Evolutionary conservation across 192 early-diverging fungal species (phyloP).

Genomic region (Irineochytrium annulatum): DNA sequence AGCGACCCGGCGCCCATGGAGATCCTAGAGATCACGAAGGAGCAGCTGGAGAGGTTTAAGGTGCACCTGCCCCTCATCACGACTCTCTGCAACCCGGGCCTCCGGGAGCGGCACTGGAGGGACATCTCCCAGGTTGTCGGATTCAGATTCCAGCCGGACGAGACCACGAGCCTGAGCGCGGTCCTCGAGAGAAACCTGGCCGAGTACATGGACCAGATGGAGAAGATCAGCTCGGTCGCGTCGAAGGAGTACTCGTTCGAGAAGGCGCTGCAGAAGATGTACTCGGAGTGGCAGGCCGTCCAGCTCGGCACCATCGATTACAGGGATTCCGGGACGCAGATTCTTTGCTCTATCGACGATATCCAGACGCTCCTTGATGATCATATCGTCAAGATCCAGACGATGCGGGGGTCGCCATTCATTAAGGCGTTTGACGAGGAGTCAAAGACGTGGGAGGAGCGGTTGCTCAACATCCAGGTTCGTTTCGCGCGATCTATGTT

Average conservation of each 20-base stretch:
- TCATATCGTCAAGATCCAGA: slow-evolving; percentile 63
- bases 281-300: slow-evolving; percentile 54
- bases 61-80: slow-evolving; percentile 52
- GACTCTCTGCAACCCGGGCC: slow-evolving; percentile 57
- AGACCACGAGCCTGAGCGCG: slow-evolving; percentile 45
- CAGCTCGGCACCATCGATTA: slow-evolving; percentile 53
- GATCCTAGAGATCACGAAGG: slow-evolving; percentile 56
- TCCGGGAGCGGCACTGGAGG: slow-evolving; percentile 55
- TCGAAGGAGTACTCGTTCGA: slow-evolving; percentile 64
- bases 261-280: slow-evolving; percentile 63
- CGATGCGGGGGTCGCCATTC: slow-evolving; percentile 58
- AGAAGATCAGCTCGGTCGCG: slow-evolving; percentile 48
- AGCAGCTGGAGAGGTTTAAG: slow-evolving; percentile 59
- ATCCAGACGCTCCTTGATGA: slow-evolving; percentile 61
- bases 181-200: slow-evolving; percentile 53
- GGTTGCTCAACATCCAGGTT: slow-evolving; percentile 50
- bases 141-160: slow-evolving; percentile 59
- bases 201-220: slow-evolving; percentile 50
- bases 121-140: slow-evolving; percentile 59
- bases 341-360: slow-evolving; percentile 47
- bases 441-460: slow-evolving; percentile 46
- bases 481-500: too few species aligned
- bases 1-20: slow-evolving; percentile 44
- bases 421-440: slow-evolving; percentile 63
- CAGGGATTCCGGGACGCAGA: slow-evolving; percentile 59